phyloP scores from a whole-genome alignment of 768 basidiomycete genomes.

The Mycena albidolilacea region DNA sequence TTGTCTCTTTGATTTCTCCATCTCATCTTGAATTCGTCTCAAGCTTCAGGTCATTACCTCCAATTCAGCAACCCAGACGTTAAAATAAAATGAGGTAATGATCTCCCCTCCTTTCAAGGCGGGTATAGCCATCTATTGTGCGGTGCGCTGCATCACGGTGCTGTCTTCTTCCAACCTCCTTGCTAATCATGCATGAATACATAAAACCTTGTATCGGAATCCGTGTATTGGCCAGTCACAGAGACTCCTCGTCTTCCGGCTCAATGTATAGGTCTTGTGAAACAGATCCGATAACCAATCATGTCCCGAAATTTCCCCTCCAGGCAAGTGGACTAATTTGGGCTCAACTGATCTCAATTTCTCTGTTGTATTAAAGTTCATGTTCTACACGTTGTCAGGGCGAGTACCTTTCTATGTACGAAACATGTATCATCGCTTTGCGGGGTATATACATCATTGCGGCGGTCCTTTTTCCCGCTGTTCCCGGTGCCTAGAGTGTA shows the following conservation, averaged over 20 bases:
- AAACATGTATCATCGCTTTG: neutral
- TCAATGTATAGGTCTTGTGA: too few species aligned
- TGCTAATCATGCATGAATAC: neutral
- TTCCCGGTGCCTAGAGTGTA: neutral
- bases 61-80: too few species aligned
- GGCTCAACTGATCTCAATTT: neutral
- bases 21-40: too few species aligned
- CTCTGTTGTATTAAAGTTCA: neutral
- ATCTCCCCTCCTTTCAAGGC: neutral
- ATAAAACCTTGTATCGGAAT: too few species aligned
- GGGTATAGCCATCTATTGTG: constrained; percentile 3
- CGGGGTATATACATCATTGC: neutral
- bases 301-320: neutral
- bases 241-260: too few species aligned
- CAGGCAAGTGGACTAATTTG: neutral
- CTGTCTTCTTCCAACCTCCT: neutral
- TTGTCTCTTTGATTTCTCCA: too few species aligned
- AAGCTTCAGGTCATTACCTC: too few species aligned
- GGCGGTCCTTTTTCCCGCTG: neutral
- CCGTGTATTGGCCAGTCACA: too few species aligned
- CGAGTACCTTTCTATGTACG: neutral
- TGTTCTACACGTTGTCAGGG: neutral
- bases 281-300: too few species aligned
- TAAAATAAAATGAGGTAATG: neutral
- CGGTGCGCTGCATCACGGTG: neutral